Conservation (phyloP, 1,139 yeast genomes). For the Casaregolazyma lundiana region DNA sequence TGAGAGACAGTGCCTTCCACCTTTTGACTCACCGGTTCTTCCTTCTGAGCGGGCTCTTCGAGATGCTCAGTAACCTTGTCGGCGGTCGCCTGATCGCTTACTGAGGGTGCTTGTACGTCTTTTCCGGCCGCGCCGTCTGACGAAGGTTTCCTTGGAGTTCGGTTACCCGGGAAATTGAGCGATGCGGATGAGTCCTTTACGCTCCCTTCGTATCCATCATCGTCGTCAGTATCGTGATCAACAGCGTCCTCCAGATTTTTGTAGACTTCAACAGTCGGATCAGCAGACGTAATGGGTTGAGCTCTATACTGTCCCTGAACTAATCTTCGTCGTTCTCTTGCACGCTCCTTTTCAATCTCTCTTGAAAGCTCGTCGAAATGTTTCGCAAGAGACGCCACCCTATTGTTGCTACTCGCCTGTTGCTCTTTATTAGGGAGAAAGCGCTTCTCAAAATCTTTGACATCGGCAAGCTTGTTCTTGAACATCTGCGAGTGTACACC, state of each 20-base stretch:
- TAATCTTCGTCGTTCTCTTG: slow-evolving; percentile 63
- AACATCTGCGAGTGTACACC: slow-evolving; percentile 20
- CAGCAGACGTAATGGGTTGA: slow-evolving; percentile 67
- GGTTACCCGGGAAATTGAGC: not conserved
- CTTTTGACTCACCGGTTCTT: not conserved
- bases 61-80: not conserved
- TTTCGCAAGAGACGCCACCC: slow-evolving; percentile 39
- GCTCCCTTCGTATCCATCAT: slow-evolving; percentile 13
- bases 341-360: slow-evolving; percentile 87
- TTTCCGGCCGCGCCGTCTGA: not conserved
- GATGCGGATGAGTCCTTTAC: not conserved
- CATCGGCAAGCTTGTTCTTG: slow-evolving; percentile 26
- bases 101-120: not conserved
- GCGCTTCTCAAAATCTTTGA: slow-evolving; percentile 31
- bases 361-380: slow-evolving; percentile 77
- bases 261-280: slow-evolving; percentile 88
- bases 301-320: slow-evolving; percentile 65
- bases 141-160: not conserved
- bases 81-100: not conserved
- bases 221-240: slow-evolving; percentile 37
- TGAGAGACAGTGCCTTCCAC: slow-evolving; percentile 25
- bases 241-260: slow-evolving; percentile 89
- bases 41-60: slow-evolving; percentile 4
- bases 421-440: slow-evolving; percentile 17
- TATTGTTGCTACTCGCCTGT: slow-evolving; percentile 8